These are phyloP conservation scores for Boletus rufocinnamomeus DNA, from an alignment of 768 basidiomycete genomes.

Conservation along the genomic window DNA sequence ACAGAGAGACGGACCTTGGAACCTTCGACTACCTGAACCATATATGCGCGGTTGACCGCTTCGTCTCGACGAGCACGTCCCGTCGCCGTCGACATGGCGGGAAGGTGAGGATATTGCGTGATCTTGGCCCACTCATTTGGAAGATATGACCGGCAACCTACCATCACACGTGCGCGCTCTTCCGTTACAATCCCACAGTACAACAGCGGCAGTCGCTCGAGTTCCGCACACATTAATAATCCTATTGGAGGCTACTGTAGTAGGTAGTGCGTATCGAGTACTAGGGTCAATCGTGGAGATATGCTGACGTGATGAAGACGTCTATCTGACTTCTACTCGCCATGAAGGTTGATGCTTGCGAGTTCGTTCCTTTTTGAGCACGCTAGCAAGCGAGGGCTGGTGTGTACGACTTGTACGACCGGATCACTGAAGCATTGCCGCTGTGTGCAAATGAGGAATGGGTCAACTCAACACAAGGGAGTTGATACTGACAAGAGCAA, in stretches of 20 bases:
- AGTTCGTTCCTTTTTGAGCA: constrained; percentile 43
- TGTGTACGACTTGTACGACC: constrained; percentile 41
- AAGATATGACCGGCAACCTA: not conserved
- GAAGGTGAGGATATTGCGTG: constrained; percentile 1
- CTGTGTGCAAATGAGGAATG: constrained; percentile 25
- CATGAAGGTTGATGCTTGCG: constrained; percentile 27
- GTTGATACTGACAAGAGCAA: constrained; percentile 24
- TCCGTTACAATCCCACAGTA: not conserved
- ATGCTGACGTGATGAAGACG: not conserved
- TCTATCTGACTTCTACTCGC: constrained; percentile 11
- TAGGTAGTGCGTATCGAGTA: not conserved
- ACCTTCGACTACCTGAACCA: constrained; percentile 59
- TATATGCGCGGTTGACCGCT: constrained; percentile 60
- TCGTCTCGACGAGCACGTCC: constrained; percentile 46
- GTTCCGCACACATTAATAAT: not conserved
- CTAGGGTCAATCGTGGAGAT: not conserved
- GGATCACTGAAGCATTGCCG: constrained; percentile 38
- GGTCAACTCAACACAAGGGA: not conserved
- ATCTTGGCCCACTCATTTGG: constrained; percentile 1
- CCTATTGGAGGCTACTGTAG: not conserved
- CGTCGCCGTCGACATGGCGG: constrained; percentile 27
- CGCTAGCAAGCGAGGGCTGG: constrained; percentile 36
- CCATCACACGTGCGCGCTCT: not conserved
- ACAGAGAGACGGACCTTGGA: constrained; percentile 46
- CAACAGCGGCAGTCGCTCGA: not conserved